Base-by-base conservation (phyloP, 352 stramenopile genomes). In the Pythium aristosporum region DNA sequence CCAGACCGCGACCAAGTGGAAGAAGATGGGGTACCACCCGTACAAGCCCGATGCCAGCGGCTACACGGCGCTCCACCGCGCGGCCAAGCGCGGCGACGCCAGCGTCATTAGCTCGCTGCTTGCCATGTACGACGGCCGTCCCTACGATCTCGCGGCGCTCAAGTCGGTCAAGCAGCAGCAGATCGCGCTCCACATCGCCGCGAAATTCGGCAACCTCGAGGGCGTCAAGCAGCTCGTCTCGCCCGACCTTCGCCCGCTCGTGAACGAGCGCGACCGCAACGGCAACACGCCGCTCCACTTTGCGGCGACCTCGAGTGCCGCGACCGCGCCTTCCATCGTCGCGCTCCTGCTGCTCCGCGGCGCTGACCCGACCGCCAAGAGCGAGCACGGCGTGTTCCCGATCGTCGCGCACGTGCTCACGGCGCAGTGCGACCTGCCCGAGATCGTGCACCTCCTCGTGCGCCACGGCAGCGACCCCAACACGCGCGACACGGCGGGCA, bases 221-320 rank as follows among this genome's bases (percentile, higher is more conserved):
- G 81, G 73, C 15, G 74, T 77, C 37, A 71, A 69, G 39, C 62
- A 91, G 51, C 67, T 92, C 21, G 69, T 82, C 0, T 66, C 71
- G 0, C 76, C 82, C 9, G 80, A 90, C 61, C 83, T 92, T 63
- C 65, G 74, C n/a, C 16, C 58, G 57, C 72, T 90, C 23, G 68
- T 91, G 49, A 89, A 89, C 57, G 56, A 74, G 57, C 72, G 72
- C 7, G 86, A 94, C 67, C 76, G 79, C 42, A 92, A 92, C 63
- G 82, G 83, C 49, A 94, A 94, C 65, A 92, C 86, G 21, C 80
- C 86, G 55, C 72, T 94, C 43, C 86, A 92, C 61, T 94, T 94
- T 69, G 83, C 86, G 16, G 72, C 78, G 10, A 94, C 86, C 20
- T 91, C 76, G 18, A 80, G 74, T 25, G 71, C 81, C 2, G 64